Evolutionary conservation across 345 rosid species (phyloP), one percentile per base, ranked within the genome.

Genomic region (Lepidium aucheri): DNA sequence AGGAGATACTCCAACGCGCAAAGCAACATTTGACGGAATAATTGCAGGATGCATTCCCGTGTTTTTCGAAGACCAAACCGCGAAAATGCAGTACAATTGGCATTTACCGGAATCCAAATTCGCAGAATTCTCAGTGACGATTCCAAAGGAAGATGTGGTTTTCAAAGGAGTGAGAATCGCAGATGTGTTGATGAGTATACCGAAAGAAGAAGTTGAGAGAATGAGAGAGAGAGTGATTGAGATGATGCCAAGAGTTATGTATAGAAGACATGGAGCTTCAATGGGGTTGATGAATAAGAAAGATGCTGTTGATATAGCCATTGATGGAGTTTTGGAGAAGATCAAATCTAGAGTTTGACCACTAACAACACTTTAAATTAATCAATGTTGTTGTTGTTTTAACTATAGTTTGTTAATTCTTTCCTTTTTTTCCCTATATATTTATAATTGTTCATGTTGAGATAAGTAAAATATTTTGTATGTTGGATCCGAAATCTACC

Each of bases 41-140:
- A 60, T 85, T 40, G 96, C 95, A 1, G 97, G 97, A 7, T 94
- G 99, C 53, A 85, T 90, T 11, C 99, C 99, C 9, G 95, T 88
- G 60, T 88, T 94, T 85, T 90, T 90, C 26, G 97, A 94, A 62
- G 96, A 90, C 4, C 84, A 78, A 33, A 74, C 92, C 0, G 99
- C 95, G 6, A 94, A 73, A 53, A 66, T 70, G 51, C 97, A 94
- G 73, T 94, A 86, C 40, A 20, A 54, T 1, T 94, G 96, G 96
- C 97, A 94, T 63, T 69, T 90, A 60, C 88, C 86, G 1, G 79
- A 73, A 42, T 83, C 86, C 1, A 67, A 77, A 15, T 88, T 58
- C 45, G 64, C 50, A 1, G 83, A 86, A 35, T 85, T 88, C 16
- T 76, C 99, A 0, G 92, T 90, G 40, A 81, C 72, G 24, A 84